Evolutionary conservation across 331 rosid genomes (phyloP).

Genomic region (Phaseolus coccineus): DNA sequence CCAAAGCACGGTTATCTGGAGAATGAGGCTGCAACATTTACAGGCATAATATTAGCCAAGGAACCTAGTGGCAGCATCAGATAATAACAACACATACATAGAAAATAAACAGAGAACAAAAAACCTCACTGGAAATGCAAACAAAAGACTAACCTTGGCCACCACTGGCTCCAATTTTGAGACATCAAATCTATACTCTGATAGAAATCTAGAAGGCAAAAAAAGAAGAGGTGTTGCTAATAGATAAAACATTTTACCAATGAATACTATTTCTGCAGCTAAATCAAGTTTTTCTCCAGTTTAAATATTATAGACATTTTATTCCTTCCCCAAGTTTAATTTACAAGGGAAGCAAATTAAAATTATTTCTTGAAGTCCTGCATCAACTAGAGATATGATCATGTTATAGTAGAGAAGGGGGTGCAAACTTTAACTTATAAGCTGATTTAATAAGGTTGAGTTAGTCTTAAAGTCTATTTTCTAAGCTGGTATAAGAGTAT

Average conservation of each 20-base stretch:
- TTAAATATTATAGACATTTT: slow-evolving; percentile 1
- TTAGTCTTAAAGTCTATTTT: no score
- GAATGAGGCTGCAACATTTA: slow-evolving; percentile 87
- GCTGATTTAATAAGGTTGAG: no score
- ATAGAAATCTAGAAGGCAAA: slow-evolving; percentile 73
- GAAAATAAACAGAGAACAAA: slow-evolving; percentile 24
- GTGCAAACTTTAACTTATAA: no score
- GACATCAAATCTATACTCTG: slow-evolving; percentile 87
- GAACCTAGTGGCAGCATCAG: slow-evolving; percentile 15
- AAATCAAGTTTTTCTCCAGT: slow-evolving; percentile 30
- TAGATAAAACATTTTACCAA: slow-evolving; percentile 16
- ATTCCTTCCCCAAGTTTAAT: background rate
- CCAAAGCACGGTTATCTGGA: slow-evolving; percentile 95
- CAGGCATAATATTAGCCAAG: slow-evolving; percentile 15
- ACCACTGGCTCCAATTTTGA: slow-evolving; percentile 95
- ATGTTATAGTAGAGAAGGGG: no score
- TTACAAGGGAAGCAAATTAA: slow-evolving; percentile 15
- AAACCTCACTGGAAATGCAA: slow-evolving; percentile 27
- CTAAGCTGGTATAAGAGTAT: no score
- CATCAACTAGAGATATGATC: no score
- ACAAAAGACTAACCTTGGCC: slow-evolving; percentile 75
- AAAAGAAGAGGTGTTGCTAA: slow-evolving; percentile 24
- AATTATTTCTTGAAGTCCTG: background rate
- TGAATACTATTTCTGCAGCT: background rate
- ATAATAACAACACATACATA: background rate